A percentile compares a stretch with the other conserved stretches of the same genome.
Evolutionary conservation across 2,329 filamentous ascomycete genomes (phyloP).

Genomic region (Tolypocladium inflatum): DNA sequence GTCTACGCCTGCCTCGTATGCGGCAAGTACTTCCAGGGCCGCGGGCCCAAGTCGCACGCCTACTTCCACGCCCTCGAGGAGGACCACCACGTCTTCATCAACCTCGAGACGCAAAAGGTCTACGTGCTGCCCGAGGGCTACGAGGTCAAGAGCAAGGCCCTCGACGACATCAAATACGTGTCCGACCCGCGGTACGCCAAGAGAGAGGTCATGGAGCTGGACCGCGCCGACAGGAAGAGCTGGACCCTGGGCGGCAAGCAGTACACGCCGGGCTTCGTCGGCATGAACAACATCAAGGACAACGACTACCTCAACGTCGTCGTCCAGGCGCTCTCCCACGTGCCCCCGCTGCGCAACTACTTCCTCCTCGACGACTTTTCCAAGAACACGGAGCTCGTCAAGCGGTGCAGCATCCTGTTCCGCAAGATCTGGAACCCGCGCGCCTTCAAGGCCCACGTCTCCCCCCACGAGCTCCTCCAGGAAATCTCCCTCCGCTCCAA

Average conservation of each 20-base stretch:
- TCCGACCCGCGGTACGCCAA: conserved; percentile 82
- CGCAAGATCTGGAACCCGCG: conserved; percentile 97
- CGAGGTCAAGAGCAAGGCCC: conserved; percentile 85
- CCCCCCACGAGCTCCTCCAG: conserved; percentile 91
- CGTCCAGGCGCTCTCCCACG: conserved; percentile 84
- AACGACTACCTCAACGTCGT: conserved; percentile 98
- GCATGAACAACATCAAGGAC: conserved; percentile 99
- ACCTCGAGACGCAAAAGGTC: conserved; percentile 86
- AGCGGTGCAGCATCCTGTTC: conserved; percentile 79
- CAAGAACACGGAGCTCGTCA: conserved; percentile 65
- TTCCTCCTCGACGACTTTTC: conserved; percentile 79
- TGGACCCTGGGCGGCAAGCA: conserved; percentile 76
- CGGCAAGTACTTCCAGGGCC: conserved; percentile 94
- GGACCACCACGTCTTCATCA: conserved; percentile 95
- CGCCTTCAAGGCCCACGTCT: conserved; percentile 94
- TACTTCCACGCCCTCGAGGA: conserved; percentile 97
- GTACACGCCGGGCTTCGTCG: conserved; percentile 90
- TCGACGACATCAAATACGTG: conserved; percentile 98
- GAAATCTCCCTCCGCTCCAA: conserved; percentile 84
- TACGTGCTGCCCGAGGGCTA: conserved; percentile 94
- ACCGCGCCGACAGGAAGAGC: conserved; percentile 50
- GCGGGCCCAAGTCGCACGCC: conserved; percentile 87
- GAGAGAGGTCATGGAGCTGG: conserved; percentile 70
- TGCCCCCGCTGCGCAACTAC: conserved; percentile 81
- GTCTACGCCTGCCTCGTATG: conserved; percentile 96